Conservation (phyloP, 371 early-diverging fungal genomes). For the Haplosporangium sp. region DNA sequence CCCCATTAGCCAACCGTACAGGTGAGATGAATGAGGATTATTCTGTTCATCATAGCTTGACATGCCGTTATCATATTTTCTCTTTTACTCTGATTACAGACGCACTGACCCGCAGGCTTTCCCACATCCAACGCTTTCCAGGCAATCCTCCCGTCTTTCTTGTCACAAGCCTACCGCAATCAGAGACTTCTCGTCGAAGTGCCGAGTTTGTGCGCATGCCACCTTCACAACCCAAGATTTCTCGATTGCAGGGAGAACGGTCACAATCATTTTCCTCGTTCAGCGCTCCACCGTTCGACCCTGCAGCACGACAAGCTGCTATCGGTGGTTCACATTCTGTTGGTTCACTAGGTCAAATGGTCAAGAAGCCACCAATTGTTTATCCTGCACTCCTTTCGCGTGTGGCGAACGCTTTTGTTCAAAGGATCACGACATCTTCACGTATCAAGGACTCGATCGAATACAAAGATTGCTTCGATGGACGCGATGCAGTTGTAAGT, state of each 20-base stretch:
- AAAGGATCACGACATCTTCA: constrained; percentile 57
- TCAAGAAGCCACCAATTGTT: constrained; percentile 59
- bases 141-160: constrained; percentile 53
- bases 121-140: not conserved
- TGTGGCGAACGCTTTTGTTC: constrained; percentile 80
- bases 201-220: constrained; percentile 48
- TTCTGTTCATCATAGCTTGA: not conserved
- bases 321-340: constrained; percentile 27
- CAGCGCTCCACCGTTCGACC: constrained; percentile 39
- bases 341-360: constrained; percentile 17
- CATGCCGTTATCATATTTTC: not conserved
- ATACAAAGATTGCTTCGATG: constrained; percentile 84
- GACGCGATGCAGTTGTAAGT: constrained; percentile 85
- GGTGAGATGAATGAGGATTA: constrained; percentile 4
- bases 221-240: constrained; percentile 41
- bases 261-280: constrained; percentile 60
- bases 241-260: constrained; percentile 57
- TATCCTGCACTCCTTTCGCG: constrained; percentile 88
- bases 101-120: not conserved
- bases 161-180: constrained; percentile 37
- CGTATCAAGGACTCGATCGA: constrained; percentile 83
- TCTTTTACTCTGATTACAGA: not conserved
- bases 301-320: constrained; percentile 22
- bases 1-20: constrained; percentile 26
- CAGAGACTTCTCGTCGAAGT: constrained; percentile 46